Conservation (phyloP, 2,329 filamentous ascomycete genomes). For the Aspergillus tubingensis region DNA sequence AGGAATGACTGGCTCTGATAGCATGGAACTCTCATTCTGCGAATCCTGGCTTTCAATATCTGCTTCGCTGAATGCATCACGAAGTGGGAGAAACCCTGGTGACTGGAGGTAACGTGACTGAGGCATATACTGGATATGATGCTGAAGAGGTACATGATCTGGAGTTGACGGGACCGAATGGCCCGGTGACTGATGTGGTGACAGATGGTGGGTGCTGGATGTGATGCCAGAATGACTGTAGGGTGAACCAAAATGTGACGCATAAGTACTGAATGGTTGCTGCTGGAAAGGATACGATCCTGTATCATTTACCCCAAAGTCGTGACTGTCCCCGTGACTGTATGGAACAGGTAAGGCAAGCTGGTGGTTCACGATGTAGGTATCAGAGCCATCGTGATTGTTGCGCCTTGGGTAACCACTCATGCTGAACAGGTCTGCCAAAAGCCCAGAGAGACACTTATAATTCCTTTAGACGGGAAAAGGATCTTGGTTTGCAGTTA, state of each 20-base stretch:
- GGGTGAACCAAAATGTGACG: constrained; percentile 37
- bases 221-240: constrained; percentile 38
- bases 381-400: constrained; percentile 38
- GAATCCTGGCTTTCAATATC: constrained; percentile 50
- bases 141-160: constrained; percentile 37
- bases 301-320: constrained; percentile 33
- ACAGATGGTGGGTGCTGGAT: constrained; percentile 32
- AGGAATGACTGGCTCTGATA: constrained; percentile 48
- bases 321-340: constrained; percentile 33
- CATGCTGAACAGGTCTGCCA: constrained; percentile 28
- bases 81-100: constrained; percentile 37
- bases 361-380: constrained; percentile 38
- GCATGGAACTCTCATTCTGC: constrained; percentile 44
- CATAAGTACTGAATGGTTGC: constrained; percentile 41
- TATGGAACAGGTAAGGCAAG: constrained; percentile 35
- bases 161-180: constrained; percentile 37
- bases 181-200: constrained; percentile 32
- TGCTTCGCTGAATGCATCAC: constrained; percentile 37
- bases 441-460: not conserved
- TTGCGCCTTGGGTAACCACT: constrained; percentile 43
- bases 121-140: constrained; percentile 33
- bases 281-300: constrained; percentile 36
- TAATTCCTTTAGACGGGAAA: not conserved
- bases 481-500: not conserved
- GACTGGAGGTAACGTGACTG: constrained; percentile 36